Evolutionary conservation across 2,329 filamentous ascomycete genomes (phyloP).

Genomic region (Calonectria hongkongensis): DNA sequence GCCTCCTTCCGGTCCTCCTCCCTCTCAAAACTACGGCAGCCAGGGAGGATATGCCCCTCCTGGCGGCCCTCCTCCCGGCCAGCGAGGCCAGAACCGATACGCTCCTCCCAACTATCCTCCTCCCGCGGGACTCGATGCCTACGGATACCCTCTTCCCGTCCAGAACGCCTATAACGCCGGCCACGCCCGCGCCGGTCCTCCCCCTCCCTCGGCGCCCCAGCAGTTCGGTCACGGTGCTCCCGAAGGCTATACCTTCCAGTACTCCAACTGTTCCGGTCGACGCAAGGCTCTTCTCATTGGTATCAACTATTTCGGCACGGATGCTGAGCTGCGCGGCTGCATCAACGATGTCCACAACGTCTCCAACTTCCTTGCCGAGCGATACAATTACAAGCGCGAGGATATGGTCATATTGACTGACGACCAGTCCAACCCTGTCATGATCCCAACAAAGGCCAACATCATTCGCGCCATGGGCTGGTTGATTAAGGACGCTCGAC

Average conservation of each 20-base stretch:
- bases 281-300: conserved; percentile 86
- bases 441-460: conserved; percentile 84
- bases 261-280: conserved; percentile 83
- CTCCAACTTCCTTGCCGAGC: conserved; percentile 80
- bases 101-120: conserved; percentile 62
- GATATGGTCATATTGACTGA: conserved; percentile 89
- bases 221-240: conserved; percentile 82
- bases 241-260: conserved; percentile 82
- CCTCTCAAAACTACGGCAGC: conserved; percentile 38
- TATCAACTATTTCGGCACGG: conserved; percentile 87
- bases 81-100: conserved; percentile 53
- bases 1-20: conserved; percentile 50
- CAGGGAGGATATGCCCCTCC: conserved; percentile 52
- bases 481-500: conserved; percentile 81
- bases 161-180: conserved; percentile 53
- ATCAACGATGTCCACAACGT: conserved; percentile 90
- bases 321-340: conserved; percentile 83
- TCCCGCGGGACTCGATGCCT: conserved; percentile 65
- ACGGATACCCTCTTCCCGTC: conserved; percentile 69
- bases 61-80: conserved; percentile 48
- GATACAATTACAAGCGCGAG: conserved; percentile 83
- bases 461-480: conserved; percentile 85
- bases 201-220: conserved; percentile 71
- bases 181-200: conserved; percentile 59
- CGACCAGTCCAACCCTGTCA: conserved; percentile 81